Evolutionary conservation across 768 basidiomycete genomes (phyloP).

Genomic region (Boletus bicolor): DNA sequence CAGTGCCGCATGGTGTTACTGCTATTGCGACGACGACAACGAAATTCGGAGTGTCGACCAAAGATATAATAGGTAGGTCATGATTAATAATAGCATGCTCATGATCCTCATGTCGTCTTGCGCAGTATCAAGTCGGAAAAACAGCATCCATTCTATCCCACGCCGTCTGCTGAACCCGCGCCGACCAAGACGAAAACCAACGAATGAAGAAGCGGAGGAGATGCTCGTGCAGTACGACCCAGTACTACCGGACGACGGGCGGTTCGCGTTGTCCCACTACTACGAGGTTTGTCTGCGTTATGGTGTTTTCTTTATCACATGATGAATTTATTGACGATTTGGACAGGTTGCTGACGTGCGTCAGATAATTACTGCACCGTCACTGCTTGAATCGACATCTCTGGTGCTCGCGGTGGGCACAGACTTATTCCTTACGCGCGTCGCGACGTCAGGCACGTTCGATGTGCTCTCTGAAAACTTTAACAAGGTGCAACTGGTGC

Average conservation of each 20-base stretch:
- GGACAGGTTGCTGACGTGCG: constrained; percentile 64
- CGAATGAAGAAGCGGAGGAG: constrained; percentile 79
- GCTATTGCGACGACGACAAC: constrained; percentile 76
- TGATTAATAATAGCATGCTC: background rate
- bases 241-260: constrained; percentile 65
- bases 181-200: constrained; percentile 72
- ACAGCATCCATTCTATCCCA: constrained; percentile 73
- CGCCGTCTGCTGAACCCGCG: constrained; percentile 78
- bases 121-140: constrained; percentile 71
- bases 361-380: constrained; percentile 72
- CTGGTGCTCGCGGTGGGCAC: constrained; percentile 83
- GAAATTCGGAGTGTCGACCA: constrained; percentile 82
- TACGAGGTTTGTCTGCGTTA: constrained; percentile 42
- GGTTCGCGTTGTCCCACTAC: constrained; percentile 52
- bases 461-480: constrained; percentile 90
- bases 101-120: background rate
- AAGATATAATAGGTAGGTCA: constrained; percentile 79
- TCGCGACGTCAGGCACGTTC: constrained; percentile 86
- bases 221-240: constrained; percentile 84
- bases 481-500: constrained; percentile 87
- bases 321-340: background rate
- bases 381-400: constrained; percentile 89
- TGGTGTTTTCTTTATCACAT: constrained; percentile 20
- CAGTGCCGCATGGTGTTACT: constrained; percentile 65
- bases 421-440: constrained; percentile 84